Evolutionary conservation across 495 filamentous ascomycete species (phyloP), one percentile per base, ranked within the genome.

Genomic region (Tuber borchii): DNA sequence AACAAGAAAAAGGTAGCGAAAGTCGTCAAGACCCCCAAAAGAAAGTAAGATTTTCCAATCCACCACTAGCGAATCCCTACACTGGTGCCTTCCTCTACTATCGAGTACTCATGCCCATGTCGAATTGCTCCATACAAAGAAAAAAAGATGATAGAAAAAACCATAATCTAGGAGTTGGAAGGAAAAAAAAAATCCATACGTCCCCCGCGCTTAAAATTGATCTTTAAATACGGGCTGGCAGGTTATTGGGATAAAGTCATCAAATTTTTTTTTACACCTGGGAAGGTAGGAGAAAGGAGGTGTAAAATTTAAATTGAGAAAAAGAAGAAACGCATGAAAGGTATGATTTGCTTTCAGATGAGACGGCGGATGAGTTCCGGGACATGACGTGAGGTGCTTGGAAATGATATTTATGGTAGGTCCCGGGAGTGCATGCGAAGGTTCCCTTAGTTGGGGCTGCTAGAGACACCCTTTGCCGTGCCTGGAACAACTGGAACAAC

Each of bases 91-190:
- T 79, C 77, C 78, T 79, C 77, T 79, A 68, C 70, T 75, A 75
- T 73, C 78, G 77, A 79, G 78, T 79, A 79, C 78, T 79, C 78
- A 79, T 79, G 76, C 78, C 70, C 78, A 71, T 51, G 78, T 69
- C 51, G 74, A 75, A 43, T 73, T 75, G 69, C 73, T 71, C 56
- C 71, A 17, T 37, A 75, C 72, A 73, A 69, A 26, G 61, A 34
- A 72, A 70, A 46, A 70, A 42, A 78, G 44, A 46, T 40, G 75
- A 37, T n/a, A 42, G 34, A 37, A 65, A 46, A 71, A 74, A 75
- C 44, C 76, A 75, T 48, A 69, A 77, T 77, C 56, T 65, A 34
- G 14, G 26, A 65, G 26, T 17, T 0, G 9, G 10, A 61, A 26
- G 9, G 10, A 61, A 26, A 34, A 2, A 34, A 34, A 19, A 65